Percentiles rank a stretch among this genome's conserved stretches.
These are phyloP conservation scores for Ruellia speciosa DNA, from an alignment of 305 asterid species.

Conservation along the genomic window DNA sequence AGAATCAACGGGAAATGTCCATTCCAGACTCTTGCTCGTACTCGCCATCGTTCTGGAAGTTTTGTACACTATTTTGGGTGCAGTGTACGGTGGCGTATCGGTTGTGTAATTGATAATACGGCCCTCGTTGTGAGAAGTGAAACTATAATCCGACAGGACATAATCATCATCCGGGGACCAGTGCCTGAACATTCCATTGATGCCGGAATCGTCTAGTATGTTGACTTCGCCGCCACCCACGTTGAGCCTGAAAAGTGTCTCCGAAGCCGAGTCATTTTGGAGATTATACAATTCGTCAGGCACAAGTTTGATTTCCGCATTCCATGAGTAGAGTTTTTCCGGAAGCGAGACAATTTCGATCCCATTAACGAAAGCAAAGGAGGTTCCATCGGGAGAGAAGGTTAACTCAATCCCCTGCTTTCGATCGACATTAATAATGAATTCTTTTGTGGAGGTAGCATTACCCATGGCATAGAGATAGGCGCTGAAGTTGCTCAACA, in stretches of 20 bases:
- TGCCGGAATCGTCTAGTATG: conserved; percentile 23
- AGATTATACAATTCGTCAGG: background rate
- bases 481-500: conserved; percentile 41
- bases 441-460: conserved; percentile 30
- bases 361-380: conserved; percentile 38
- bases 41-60: conserved; percentile 25
- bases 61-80: conserved; percentile 35
- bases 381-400: conserved; percentile 25
- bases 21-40: conserved; percentile 21
- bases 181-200: conserved; percentile 39
- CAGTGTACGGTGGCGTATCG: conserved; percentile 28
- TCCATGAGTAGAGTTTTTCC: conserved; percentile 29
- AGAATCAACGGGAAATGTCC: conserved; percentile 41
- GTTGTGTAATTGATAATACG: conserved; percentile 20
- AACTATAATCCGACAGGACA: background rate
- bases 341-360: conserved; percentile 50
- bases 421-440: conserved; percentile 27
- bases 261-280: conserved; percentile 24
- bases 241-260: conserved; percentile 36
- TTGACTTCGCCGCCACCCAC: conserved; percentile 28
- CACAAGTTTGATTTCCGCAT: background rate
- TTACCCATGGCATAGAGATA: conserved; percentile 20
- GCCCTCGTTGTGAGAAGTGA: background rate
- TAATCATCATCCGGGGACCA: conserved; percentile 29
- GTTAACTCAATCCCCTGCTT: conserved; percentile 28